phyloP scores from a whole-genome alignment of 225 moss, liverwort and hornwort genomes.

The Pleurozium schreberi region DNA sequence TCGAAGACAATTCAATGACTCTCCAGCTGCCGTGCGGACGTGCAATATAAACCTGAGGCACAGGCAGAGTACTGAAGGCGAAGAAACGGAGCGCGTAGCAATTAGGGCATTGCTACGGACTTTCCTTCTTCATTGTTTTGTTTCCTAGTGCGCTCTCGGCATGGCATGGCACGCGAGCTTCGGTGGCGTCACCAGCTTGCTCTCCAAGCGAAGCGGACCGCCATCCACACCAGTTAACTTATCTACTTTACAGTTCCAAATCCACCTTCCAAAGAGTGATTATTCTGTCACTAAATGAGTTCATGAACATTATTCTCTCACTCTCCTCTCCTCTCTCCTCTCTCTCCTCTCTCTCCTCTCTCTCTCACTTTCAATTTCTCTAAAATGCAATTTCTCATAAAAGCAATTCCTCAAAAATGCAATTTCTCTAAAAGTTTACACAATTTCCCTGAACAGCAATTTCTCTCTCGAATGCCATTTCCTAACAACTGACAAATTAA shows the following conservation, averaged over 20 bases:
- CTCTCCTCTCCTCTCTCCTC: too few species aligned
- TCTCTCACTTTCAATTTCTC: background rate
- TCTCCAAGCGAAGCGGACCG: background rate
- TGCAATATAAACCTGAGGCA: background rate
- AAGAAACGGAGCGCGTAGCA: background rate
- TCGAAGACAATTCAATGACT: background rate
- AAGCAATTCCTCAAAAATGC: background rate
- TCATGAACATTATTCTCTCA: background rate
- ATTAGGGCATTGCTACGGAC: background rate
- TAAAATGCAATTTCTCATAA: too few species aligned
- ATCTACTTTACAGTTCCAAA: too few species aligned
- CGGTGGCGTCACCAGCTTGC: background rate
- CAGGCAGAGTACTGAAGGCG: background rate
- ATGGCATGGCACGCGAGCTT: background rate
- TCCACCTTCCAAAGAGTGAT: background rate
- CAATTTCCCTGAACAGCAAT: too few species aligned
- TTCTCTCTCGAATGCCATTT: background rate
- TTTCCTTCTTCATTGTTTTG: background rate
- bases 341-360: background rate
- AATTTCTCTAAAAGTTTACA: background rate
- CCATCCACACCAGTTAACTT: background rate
- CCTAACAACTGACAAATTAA: background rate
- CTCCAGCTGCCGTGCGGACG: background rate
- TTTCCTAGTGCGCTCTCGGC: background rate
- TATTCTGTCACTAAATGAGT: background rate